A percentile compares a stretch with the other conserved stretches of the same genome.
phyloP scores from a whole-genome alignment of 2,329 filamentous ascomycete species.

The Colletotrichum acutatum region DNA sequence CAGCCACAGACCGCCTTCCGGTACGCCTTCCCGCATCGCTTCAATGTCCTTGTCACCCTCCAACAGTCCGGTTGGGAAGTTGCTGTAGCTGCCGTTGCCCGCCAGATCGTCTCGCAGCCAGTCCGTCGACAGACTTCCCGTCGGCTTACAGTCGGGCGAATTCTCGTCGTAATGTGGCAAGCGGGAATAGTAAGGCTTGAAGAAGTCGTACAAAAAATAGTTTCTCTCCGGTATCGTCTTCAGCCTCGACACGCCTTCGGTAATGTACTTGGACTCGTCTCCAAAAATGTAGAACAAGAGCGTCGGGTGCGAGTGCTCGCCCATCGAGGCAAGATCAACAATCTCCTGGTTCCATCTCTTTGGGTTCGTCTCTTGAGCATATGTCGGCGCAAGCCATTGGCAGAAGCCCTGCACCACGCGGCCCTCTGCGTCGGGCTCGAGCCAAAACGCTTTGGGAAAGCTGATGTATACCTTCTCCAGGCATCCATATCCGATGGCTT shows the following conservation, averaged over 20 bases:
- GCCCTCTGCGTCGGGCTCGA: constrained; percentile 50
- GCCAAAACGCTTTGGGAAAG: constrained; percentile 83
- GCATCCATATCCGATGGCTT: constrained; percentile 74
- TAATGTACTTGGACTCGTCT: constrained; percentile 67
- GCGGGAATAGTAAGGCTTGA: constrained; percentile 80
- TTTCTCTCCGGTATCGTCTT: constrained; percentile 59
- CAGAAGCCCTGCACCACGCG: constrained; percentile 72
- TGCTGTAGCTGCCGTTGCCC: constrained; percentile 84
- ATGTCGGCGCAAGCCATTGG: constrained; percentile 79
- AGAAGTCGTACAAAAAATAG: constrained; percentile 70
- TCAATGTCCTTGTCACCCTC: constrained; percentile 79
- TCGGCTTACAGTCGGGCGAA: constrained; percentile 69
- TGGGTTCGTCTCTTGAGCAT: constrained; percentile 71
- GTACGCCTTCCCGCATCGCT: constrained; percentile 69
- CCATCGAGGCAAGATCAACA: constrained; percentile 79
- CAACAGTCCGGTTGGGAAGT: constrained; percentile 82
- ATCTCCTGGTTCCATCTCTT: constrained; percentile 79
- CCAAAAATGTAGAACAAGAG: constrained; percentile 86
- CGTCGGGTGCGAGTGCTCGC: constrained; percentile 76
- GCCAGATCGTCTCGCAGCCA: constrained; percentile 85
- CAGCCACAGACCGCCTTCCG: constrained; percentile 80
- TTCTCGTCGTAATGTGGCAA: constrained; percentile 73
- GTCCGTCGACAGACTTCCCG: constrained; percentile 73
- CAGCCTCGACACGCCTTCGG: constrained; percentile 54
- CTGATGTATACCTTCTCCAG: constrained; percentile 78